Evolutionary conservation across 2,329 filamentous ascomycete species (phyloP), one percentile per base, ranked within the genome.

Genomic region (Boeremia lycopersici): DNA sequence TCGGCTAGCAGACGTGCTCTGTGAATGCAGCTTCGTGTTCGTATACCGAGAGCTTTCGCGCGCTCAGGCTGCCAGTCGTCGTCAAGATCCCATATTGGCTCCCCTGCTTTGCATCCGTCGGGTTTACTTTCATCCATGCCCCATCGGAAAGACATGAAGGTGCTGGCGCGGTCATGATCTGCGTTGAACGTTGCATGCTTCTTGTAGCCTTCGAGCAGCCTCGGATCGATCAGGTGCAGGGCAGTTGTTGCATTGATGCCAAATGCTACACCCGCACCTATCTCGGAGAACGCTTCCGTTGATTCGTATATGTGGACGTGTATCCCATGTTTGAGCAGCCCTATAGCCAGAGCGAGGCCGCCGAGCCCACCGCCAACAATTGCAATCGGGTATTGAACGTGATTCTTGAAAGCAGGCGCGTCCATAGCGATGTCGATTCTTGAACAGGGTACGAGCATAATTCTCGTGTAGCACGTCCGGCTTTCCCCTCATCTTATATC

Each of bases 1-100:
- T 77, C 76, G 25, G 78, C 73, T 10, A 80, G 61, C 41, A 80
- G 58, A 40, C 74, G 74, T 48, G 68, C 75, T 30, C 77, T 67
- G 57, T 79, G 77, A 30, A 55, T 55, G 26, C 52, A 55, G 23
- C 52, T 50, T 33, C 52, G 45, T 30, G 52, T 38, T 10, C 41
- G 36, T 29, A 55, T 35, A 13, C 41, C 52, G 1, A 55, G 30
- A 12, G 75, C 76, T 39, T 74, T 74, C 48, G 74, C 77, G 11
- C 76, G 66, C 34, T 64, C 60, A 23, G 73, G 70, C 2, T 75
- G 73, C 44, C 76, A 71, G 6, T 67, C 64, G 13, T 71, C 76
- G 3, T 63, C 36, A 2, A 74, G 69, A 6, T 61, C 66, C 74
- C 75, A 78, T 47, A 78, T 63, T 3, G 71, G 75, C 31, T 79